Evolutionary conservation across 306 rosid genomes (phyloP), one percentile per base, ranked within the genome.

Genomic region (Quercus bicolor): DNA sequence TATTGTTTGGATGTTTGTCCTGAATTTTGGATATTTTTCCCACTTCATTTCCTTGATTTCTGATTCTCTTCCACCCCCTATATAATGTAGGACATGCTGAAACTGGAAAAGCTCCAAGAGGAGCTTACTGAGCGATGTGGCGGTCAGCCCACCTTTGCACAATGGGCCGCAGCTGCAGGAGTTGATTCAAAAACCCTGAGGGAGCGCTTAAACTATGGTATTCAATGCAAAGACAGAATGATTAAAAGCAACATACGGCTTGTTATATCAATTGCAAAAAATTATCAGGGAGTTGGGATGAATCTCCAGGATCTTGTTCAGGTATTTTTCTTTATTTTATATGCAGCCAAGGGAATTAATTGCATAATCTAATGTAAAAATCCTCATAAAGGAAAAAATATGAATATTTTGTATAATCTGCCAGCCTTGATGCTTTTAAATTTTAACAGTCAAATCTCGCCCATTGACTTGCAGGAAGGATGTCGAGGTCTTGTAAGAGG

Each of bases 81-180:
- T 77, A 45, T 83, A 59, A 77, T 83, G 77, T 86, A 95, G 98
- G 98, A 91, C 75, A 85, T 95, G 16, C 77, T 92, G 73, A 92
- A 85, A 90, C 91, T 95, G 31, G 97, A 95, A 86, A 91, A 86
- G 86, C 92, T 95, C 65, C 90, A 83, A 76, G 92, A 84, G 79
- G 98, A 92, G 78, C 91, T 95, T 60, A 68, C 79, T 5, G 90
- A 90, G 86, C 89, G 97, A 80, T 95, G 80, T 55, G 97, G 94
- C 21, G 81, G 86, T 70, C 83, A 85, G 80, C 98, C 98, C 57
- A 86, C 97, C 20, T 87, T 87, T 70, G 90, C 89, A 53, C 98
- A 92, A 80, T 91, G 98, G 98, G 98, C 98, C 73, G 91, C 97
- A 68, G 95, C 92, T 52, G 98, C 98, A 45, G 96, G 96, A 70